Conservation (phyloP, 2,329 filamentous ascomycete genomes). For the Ustulina deusta region DNA sequence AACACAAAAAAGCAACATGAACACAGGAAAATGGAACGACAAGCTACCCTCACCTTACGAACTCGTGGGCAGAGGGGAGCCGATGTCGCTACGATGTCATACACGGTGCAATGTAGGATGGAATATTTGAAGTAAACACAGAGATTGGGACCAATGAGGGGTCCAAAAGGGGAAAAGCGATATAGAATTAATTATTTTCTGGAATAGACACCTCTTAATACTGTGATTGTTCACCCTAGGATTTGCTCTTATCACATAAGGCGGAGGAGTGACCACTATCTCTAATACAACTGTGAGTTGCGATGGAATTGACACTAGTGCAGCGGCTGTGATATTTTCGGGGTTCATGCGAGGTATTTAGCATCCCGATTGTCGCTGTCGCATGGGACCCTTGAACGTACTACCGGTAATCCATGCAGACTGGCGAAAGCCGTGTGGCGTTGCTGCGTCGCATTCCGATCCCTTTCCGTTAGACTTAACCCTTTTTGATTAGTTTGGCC, state of each 20-base stretch:
- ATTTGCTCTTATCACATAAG: not conserved
- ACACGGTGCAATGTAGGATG: not conserved
- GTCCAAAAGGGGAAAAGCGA: not conserved
- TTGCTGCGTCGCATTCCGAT: slow-evolving; percentile 9
- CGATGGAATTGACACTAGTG: not conserved
- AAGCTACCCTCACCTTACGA: not conserved
- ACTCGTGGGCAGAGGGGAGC: not conserved
- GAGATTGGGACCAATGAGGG: not conserved
- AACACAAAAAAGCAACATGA: slow-evolving; percentile 8
- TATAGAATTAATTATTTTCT: not conserved
- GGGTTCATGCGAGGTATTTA: not conserved
- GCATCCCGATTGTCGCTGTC: not conserved
- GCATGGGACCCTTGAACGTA: not conserved
- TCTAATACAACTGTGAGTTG: too few relatives aligned
- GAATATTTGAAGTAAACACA: not conserved
- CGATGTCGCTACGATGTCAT: slow-evolving; percentile 1
- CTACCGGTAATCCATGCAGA: slow-evolving; percentile 8
- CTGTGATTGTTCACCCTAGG: not conserved
- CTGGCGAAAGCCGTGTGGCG: slow-evolving; percentile 14
- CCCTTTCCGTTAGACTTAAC: slow-evolving; percentile 2
- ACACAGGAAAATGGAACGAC: not conserved
- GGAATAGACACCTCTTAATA: not conserved
- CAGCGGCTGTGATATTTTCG: slow-evolving; percentile 1
- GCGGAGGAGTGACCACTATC: too few relatives aligned
- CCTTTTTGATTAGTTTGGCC: not conserved